A percentile compares a stretch with the other conserved stretches of the same genome.
phyloP scores from a whole-genome alignment of 2,329 filamentous ascomycete genomes.

The Fusarium subtropicale region DNA sequence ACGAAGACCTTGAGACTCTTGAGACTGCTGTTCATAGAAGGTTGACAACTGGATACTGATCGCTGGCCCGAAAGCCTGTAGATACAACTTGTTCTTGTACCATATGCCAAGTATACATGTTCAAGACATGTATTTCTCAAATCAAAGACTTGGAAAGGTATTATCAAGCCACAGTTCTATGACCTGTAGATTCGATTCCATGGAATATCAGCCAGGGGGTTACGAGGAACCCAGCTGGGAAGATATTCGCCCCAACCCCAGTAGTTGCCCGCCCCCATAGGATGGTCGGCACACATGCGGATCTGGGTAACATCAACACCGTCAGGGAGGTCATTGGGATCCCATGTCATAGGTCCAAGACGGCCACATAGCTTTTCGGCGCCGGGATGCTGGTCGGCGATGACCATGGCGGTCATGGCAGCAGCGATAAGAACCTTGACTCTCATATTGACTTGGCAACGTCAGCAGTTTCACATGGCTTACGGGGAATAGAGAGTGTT shows the following conservation, averaged over 20 bases:
- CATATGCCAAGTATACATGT: not conserved
- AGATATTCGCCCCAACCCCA: conserved; percentile 34
- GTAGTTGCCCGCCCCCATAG: conserved; percentile 25
- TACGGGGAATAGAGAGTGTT: rapidly evolving
- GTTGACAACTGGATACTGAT: conserved; percentile 33
- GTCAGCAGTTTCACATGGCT: not conserved
- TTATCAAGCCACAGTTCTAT: not conserved
- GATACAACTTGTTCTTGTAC: not conserved
- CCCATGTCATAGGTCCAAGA: conserved; percentile 33
- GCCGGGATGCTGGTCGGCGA: conserved; percentile 16
- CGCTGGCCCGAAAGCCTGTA: not conserved
- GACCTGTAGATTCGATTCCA: not conserved
- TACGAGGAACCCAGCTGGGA: conserved; percentile 26
- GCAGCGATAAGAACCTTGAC: conserved; percentile 3
- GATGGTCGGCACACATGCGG: conserved; percentile 29
- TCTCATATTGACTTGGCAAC: conserved; percentile 2
- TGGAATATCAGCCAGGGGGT: conserved; percentile 17
- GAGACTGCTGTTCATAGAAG: conserved; percentile 43
- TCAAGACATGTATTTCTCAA: not conserved
- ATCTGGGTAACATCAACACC: conserved; percentile 7
- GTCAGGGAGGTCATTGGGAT: conserved; percentile 19
- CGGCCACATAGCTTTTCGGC: conserved; percentile 27
- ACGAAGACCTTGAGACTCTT: conserved; percentile 65
- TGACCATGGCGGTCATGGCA: not conserved
- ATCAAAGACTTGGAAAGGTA: not conserved